Base-by-base conservation (phyloP, 768 basidiomycete genomes). In the Rhizopogon vinicolor region DNA sequence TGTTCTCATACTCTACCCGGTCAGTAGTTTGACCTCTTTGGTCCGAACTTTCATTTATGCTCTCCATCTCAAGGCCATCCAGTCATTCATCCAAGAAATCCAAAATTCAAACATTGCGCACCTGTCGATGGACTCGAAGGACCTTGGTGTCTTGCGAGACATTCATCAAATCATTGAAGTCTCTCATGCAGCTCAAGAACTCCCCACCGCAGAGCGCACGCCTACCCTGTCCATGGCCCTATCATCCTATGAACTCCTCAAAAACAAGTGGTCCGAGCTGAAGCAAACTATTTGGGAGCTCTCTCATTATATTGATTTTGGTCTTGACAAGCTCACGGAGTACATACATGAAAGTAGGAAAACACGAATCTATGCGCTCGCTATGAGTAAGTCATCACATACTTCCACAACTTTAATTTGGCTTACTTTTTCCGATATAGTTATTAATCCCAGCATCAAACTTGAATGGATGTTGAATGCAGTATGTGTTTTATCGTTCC, bases 161-260 rank as follows among this genome's bases (percentile, higher is more conserved):
- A 71, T 75, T 10, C 63, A 60, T 16, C 43, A 62, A 39, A 60
- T 72, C 49, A 58, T 72, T 14, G 29, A 50, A 37, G 41, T 69
- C 25, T 62, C 66, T 12, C 71, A 72, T 56, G 41, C 41, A 12
- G 63, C 62, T 10, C 75, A 75, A 56, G 66, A 72, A 52, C 60
- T 72, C 8, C 59, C 74, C 2, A 73, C 68, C 3, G 65, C 63
- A 6, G 67, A 74, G 54, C 55, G 65, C 28, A 72, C 68, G 22
- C 72, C 71, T 1, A 72, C 73, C 0, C 64, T 74, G 1, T 69
- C 67, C 1, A 41, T 60, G 8, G 72, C 63, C 1, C 58, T 76
- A 2, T 69, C 74, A 0, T 54, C 64, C 5, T 74, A 68, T 52
- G 71, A 76, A 54, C 18, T 58, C 8, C 60, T 76, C 22, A 53